Evolutionary conservation across 1,284 basidiomycete species (phyloP).

Genomic region (Boletus sp.): DNA sequence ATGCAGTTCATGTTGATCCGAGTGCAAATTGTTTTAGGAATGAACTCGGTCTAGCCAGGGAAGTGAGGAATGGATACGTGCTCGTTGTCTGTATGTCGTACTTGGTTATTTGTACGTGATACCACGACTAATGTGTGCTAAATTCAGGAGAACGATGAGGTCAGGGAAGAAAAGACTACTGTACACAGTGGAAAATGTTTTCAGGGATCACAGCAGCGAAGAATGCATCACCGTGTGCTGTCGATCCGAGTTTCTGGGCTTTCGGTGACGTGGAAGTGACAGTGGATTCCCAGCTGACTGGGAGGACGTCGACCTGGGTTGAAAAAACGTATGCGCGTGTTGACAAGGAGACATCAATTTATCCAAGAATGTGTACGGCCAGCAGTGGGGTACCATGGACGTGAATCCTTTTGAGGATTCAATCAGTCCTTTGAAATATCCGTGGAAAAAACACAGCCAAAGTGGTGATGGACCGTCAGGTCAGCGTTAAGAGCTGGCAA

Average conservation of each 20-base stretch:
- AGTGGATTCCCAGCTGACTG: not conserved
- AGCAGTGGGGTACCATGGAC: too few relatives aligned
- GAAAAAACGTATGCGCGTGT: slow-evolving; percentile 8
- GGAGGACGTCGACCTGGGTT: not conserved
- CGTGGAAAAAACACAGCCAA: not conserved
- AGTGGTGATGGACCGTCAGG: not conserved
- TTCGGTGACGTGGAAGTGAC: not conserved
- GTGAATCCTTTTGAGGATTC: not conserved
- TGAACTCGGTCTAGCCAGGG: slow-evolving; percentile 16
- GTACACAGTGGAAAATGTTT: not conserved
- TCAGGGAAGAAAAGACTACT: slow-evolving; percentile 16
- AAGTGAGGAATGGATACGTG: slow-evolving; percentile 20
- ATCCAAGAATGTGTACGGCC: slow-evolving; percentile 11
- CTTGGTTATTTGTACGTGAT: slow-evolving; percentile 30
- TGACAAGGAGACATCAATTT: slow-evolving; percentile 20
- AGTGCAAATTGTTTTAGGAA: slow-evolving; percentile 19
- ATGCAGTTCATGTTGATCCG: slow-evolving; percentile 25
- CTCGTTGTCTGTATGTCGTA: slow-evolving; percentile 5
- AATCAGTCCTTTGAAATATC: not conserved
- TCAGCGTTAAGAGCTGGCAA: not conserved
- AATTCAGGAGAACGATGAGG: slow-evolving; percentile 30
- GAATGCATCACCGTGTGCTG: not conserved
- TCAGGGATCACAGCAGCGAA: slow-evolving; percentile 1
- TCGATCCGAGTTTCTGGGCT: not conserved
- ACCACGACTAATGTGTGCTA: slow-evolving; percentile 12